Evolutionary conservation across 2,329 filamentous ascomycete genomes (phyloP).

Genomic region (Plectosphaerella plurivora): DNA sequence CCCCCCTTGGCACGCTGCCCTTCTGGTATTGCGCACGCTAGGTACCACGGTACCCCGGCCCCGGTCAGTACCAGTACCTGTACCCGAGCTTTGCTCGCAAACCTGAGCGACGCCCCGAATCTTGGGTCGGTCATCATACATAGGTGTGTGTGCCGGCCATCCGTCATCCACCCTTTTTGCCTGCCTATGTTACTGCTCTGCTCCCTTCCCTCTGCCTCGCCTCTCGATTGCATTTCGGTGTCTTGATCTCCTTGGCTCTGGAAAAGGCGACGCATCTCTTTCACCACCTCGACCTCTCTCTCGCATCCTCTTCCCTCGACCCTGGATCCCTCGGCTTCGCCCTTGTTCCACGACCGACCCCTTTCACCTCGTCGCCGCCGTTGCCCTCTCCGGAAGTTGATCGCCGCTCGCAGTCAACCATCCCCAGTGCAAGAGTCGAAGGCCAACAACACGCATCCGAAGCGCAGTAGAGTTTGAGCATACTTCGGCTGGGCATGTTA

Average conservation of each 20-base stretch:
- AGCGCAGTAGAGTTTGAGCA: background rate
- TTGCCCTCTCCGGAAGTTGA: background rate
- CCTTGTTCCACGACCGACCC: background rate
- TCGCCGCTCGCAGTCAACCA: background rate
- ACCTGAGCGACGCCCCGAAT: background rate
- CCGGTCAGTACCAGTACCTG: background rate
- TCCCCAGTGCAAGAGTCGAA: background rate
- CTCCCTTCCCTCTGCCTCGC: background rate
- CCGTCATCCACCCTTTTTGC: background rate
- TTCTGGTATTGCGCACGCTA: background rate
- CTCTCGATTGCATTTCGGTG: background rate
- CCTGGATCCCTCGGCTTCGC: background rate
- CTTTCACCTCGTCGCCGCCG: background rate
- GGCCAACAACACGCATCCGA: background rate
- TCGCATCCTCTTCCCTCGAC: background rate
- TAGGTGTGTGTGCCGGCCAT: background rate
- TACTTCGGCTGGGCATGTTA: background rate
- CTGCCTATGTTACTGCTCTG: background rate
- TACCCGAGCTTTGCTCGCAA: background rate
- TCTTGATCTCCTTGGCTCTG: background rate
- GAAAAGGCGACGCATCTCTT: background rate
- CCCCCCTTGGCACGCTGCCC: background rate
- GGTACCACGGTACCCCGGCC: background rate
- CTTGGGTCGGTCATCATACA: constrained; percentile 1
- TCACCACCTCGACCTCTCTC: background rate